phyloP scores from a whole-genome alignment of 2,329 filamentous ascomycete genomes.

The Metarhizium robertsii region DNA sequence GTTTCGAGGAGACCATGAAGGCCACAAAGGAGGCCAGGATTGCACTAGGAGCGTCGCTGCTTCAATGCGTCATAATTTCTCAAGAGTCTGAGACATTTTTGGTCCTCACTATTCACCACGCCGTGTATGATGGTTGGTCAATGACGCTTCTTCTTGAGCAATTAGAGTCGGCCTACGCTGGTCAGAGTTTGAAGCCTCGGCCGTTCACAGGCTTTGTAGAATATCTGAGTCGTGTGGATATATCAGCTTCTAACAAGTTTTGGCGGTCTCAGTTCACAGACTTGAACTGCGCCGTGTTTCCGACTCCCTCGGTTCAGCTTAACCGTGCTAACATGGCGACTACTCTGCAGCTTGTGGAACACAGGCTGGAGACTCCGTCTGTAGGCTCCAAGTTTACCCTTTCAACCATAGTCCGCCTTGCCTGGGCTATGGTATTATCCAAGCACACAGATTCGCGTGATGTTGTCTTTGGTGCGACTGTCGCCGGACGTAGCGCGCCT shows the following conservation, averaged over 20 bases:
- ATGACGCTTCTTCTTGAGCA: not conserved
- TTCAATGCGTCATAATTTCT: too few relatives aligned
- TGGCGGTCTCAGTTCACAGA: too few relatives aligned
- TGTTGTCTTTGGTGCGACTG: constrained; percentile 8
- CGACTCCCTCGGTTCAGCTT: too few relatives aligned
- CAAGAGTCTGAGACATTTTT: not conserved
- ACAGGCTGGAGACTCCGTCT: not conserved
- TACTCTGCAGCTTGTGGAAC: too few relatives aligned
- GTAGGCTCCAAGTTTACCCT: not conserved
- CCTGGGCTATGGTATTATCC: constrained; percentile 21
- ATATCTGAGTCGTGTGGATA: too few relatives aligned
- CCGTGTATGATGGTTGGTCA: not conserved
- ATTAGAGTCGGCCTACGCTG: not conserved
- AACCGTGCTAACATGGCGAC: too few relatives aligned
- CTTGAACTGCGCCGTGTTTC: too few relatives aligned
- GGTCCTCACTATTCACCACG: not conserved
- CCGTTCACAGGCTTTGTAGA: not conserved
- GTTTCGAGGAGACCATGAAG: too few relatives aligned
- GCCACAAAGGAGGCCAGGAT: too few relatives aligned
- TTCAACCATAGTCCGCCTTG: constrained; percentile 4
- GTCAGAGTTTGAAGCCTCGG: not conserved
- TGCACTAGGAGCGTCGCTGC: too few relatives aligned
- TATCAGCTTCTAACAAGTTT: not conserved
- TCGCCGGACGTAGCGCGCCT: constrained; percentile 12
- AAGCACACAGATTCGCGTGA: constrained; percentile 24